phyloP scores from a whole-genome alignment of 2,329 filamentous ascomycete genomes.

The Fusarium sp. region DNA sequence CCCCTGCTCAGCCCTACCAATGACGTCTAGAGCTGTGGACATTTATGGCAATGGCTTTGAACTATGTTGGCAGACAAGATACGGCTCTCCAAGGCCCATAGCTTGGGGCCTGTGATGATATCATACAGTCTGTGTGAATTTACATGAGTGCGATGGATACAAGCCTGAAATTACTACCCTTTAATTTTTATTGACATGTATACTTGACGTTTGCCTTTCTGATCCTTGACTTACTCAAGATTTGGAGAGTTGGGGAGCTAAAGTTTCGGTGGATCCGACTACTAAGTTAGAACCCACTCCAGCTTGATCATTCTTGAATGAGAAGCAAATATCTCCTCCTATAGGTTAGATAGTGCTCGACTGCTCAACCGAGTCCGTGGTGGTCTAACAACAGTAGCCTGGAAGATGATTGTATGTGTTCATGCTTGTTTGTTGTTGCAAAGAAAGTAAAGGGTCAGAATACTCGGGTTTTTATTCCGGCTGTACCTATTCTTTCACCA shows the following conservation, averaged over 20 bases:
- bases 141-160: background rate
- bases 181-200: background rate
- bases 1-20: constrained; percentile 30
- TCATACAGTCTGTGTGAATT: background rate
- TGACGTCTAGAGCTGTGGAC: background rate
- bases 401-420: background rate
- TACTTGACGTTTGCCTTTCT: background rate
- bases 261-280: background rate
- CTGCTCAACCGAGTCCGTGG: background rate
- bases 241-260: background rate
- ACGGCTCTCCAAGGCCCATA: background rate
- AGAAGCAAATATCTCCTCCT: background rate
- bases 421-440: background rate
- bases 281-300: background rate
- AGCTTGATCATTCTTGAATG: background rate
- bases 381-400: background rate
- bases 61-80: background rate
- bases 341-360: background rate
- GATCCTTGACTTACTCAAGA: background rate
- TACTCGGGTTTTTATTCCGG: background rate
- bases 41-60: background rate
- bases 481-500: background rate
- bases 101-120: background rate
- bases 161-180: background rate
- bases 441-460: background rate